These are phyloP conservation scores for Dryadomyces quercus-mongolicae DNA, from an alignment of 2,329 filamentous ascomycete species.

Conservation along the genomic window DNA sequence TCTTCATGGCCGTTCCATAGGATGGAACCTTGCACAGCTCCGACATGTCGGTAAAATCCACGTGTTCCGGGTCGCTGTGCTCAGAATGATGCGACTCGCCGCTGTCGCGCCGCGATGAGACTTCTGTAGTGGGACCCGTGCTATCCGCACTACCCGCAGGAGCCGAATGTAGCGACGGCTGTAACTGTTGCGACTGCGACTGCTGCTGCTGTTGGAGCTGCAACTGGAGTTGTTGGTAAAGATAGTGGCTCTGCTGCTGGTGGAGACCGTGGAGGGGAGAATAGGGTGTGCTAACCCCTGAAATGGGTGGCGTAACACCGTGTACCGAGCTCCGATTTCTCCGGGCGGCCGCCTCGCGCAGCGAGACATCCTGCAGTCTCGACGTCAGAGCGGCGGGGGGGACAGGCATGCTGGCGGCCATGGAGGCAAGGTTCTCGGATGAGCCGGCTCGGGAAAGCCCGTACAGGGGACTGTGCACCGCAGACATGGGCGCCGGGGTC, in stretches of 20 bases:
- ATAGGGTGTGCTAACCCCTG: constrained; percentile 29
- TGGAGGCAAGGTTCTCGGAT: constrained; percentile 61
- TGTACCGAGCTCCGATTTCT: constrained; percentile 29
- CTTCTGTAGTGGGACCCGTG: constrained; percentile 21
- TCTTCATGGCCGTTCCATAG: constrained; percentile 61
- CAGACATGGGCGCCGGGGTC: constrained; percentile 58
- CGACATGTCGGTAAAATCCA: constrained; percentile 46
- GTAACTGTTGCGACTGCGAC: constrained; percentile 14
- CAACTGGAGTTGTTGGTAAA: background rate
- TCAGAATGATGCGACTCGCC: constrained; percentile 35
- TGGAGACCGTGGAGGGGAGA: constrained; percentile 20
- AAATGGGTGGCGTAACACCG: constrained; percentile 14
- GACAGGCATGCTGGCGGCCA: constrained; percentile 33
- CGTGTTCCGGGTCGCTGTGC: constrained; percentile 42
- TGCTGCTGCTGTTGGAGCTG: constrained; percentile 13
- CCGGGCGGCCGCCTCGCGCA: constrained; percentile 22
- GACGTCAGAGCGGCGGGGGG: constrained; percentile 46
- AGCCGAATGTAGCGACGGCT: constrained; percentile 11
- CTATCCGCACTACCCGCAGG: background rate
- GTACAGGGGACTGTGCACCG: constrained; percentile 71
- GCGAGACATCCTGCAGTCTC: constrained; percentile 57
- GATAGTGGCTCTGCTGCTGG: background rate
- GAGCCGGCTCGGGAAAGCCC: constrained; percentile 64
- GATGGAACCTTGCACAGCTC: constrained; percentile 64
- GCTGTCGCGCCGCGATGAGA: constrained; percentile 41